These are phyloP conservation scores for Rhododendron ferrugineum DNA, from an alignment of 148 eudicot species.

Conservation along the genomic window DNA sequence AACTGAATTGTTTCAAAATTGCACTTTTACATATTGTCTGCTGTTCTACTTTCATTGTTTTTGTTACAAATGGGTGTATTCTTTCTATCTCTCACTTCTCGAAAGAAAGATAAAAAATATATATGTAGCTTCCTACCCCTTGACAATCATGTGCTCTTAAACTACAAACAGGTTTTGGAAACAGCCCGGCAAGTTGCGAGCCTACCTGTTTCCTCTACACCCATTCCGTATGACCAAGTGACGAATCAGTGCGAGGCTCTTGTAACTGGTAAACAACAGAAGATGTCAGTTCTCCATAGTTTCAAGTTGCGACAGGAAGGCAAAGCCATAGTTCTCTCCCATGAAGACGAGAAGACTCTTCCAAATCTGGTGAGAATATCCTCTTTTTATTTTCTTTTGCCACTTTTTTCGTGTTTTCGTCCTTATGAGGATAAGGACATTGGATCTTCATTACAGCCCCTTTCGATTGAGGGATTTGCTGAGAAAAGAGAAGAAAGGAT, in stretches of 20 bases:
- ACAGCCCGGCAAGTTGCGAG: conserved; percentile 84
- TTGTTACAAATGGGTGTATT: neutral
- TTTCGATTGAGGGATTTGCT: neutral
- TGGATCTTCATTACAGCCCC: neutral
- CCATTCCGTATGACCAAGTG: conserved; percentile 73
- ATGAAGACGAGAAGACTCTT: conserved; percentile 24
- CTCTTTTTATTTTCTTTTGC: neutral
- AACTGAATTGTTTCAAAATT: neutral
- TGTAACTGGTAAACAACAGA: conserved; percentile 71
- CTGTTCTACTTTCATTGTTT: neutral
- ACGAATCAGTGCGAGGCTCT: conserved; percentile 86
- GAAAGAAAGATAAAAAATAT: neutral
- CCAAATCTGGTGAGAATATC: conserved; percentile 37
- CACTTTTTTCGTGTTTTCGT: neutral
- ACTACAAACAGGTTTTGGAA: conserved; percentile 54
- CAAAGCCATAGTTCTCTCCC: conserved; percentile 42
- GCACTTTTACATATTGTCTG: neutral
- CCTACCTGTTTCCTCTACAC: conserved; percentile 46
- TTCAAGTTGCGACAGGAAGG: conserved; percentile 49
- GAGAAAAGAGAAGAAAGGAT: neutral
- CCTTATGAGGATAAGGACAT: neutral
- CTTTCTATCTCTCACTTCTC: neutral
- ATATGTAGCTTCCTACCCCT: neutral
- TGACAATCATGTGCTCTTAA: neutral
- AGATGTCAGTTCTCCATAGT: conserved; percentile 79